Base-by-base conservation (phyloP, 2,329 filamentous ascomycete genomes). In the Hypoxylon sp. region DNA sequence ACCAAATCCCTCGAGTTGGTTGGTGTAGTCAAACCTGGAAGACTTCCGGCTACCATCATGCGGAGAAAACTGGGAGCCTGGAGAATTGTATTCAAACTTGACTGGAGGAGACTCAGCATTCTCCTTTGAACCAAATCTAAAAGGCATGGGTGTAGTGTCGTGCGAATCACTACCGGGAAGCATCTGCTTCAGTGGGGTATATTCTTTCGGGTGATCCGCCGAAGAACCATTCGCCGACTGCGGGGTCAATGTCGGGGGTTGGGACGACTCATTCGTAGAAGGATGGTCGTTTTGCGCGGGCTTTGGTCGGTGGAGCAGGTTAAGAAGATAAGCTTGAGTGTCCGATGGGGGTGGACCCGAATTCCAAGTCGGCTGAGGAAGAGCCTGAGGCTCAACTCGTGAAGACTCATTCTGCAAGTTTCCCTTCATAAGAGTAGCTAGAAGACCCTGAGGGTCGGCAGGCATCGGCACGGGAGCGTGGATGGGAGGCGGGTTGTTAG, bases 281-380 rank as follows among this genome's bases (percentile, higher is more conserved):
- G 80, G 76, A 70, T 82, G 81, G 51, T 90, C 87, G 53, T 82
- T 84, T 78, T 91, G 89, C 64, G 85, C 84, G 11, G 89, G 89
- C 81, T 91, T 94, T 58, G 92, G 90, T 54, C 92, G 90, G 76
- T 94, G 96, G 71, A 99, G 87, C 65, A 98, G 85, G 74, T 93
- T 92, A 69, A 98, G 89, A 53, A 99, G 85, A 77, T 96, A 92
- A 71, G 95, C 91, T 80, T 97, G 92, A 3, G 94, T 93, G 79
- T 94, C 91, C 51, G 89, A 86, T 22, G 87, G 82, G 59, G 89
- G 87, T 48, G 87, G 83, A 35, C 83, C 82, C 27, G 83, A 80
- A 70, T 80, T 83, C 81, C 86, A 87, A 42, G 76, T 76, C 50
- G 69, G 68, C 48, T 72, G 61, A 35, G 70, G 71, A n/a, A 73